Base-by-base conservation (phyloP, 345 rosid genomes). In the Garcia nutans region DNA sequence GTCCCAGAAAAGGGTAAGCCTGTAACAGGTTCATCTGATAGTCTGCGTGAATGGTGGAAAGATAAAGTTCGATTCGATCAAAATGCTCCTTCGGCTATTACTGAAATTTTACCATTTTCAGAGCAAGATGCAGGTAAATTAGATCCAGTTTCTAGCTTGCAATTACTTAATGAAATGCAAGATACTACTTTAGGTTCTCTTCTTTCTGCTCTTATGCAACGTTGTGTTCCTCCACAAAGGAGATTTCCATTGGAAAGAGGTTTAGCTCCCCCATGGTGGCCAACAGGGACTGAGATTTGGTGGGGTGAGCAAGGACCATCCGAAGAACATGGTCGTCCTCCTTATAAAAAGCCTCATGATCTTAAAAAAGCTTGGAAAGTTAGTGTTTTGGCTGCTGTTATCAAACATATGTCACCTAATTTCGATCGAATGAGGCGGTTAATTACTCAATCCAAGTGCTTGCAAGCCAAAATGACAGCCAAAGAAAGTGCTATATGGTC, bases 261-360 rank as follows among this genome's bases (percentile, higher is more conserved):
- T 7, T 60, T 86, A 55, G 85, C 89, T 11, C 97, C 94, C 0
- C 92, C 97, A 1, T 88, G 97, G 97, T 90, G 97, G 94, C 93
- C 94, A 0, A 78, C 77, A 0, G 89, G 94, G 55, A 58, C 24
- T 0, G 93, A 90, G 82, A 10, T 72, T 0, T 86, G 97, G 97
- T 90, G 94, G 97, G 94, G 87, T 22, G 78, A 87, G 52, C 87
- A 87, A 58, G 93, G 91, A 23, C 8, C 22, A 12, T 70, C 88
- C 0, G 52, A 71, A 15, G 86, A 85, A 61, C 90, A 85, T 6
- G 89, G 93, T 3, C 82, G 82, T 0, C 98, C 97, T 1, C 97
- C 91, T 3, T 89, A 89, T 26, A 84, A 80, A 72, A 90, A 84
- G 80, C 98, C 91, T 37, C 93, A 87, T 52, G 93, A 90, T 74